Conservation (phyloP, 1,284 basidiomycete genomes). For the Kwoniella shivajii region DNA sequence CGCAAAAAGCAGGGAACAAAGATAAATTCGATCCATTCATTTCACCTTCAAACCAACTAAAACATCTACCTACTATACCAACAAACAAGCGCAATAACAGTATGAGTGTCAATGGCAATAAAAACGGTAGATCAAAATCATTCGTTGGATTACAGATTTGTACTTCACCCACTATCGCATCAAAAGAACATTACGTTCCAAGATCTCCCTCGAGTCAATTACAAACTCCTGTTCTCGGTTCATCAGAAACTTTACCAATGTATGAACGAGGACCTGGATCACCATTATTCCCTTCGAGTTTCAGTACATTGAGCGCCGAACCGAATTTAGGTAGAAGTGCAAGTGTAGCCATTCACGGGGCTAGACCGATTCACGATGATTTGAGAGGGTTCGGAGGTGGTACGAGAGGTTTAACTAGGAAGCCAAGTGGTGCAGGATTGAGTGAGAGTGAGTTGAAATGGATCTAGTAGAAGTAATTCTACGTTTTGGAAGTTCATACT, state of each 20-base stretch:
- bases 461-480: not conserved
- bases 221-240: conserved; percentile 6
- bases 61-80: conserved; percentile 5
- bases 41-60: conserved; percentile 9
- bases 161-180: conserved; percentile 30
- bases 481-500: not conserved
- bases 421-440: conserved; percentile 44
- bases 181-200: conserved; percentile 4
- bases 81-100: not conserved
- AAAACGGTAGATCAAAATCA: conserved; percentile 29
- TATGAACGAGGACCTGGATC: conserved; percentile 47
- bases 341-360: conserved; percentile 29
- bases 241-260: conserved; percentile 20
- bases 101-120: conserved; percentile 1
- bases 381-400: conserved; percentile 6
- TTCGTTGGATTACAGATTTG: conserved; percentile 50
- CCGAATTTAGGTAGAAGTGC: conserved; percentile 49
- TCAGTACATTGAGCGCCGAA: conserved; percentile 39
- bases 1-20: conserved; percentile 26
- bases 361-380: conserved; percentile 14
- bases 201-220: conserved; percentile 8
- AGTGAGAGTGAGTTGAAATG: conserved; percentile 50
- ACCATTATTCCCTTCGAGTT: conserved; percentile 49
- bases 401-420: conserved; percentile 35
- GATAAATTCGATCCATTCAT: conserved; percentile 23